Evolutionary conservation across 106 monocot genomes (phyloP).

Genomic region (Dioscorea alata): DNA sequence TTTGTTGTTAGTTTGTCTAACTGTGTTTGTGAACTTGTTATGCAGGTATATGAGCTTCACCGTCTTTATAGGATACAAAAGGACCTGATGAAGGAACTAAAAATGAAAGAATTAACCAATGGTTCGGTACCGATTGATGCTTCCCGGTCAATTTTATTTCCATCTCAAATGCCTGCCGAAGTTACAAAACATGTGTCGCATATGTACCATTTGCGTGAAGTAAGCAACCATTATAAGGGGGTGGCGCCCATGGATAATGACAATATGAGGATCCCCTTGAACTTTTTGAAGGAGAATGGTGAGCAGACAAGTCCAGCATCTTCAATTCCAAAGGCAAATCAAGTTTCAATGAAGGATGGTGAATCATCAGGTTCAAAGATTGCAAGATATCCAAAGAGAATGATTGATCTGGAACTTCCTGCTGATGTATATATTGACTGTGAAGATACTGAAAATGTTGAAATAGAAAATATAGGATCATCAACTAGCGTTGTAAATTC

Average conservation of each 20-base stretch:
- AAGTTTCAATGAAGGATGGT: conserved; percentile 5
- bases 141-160: conserved; percentile 15
- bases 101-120: conserved; percentile 3
- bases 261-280: conserved; percentile 13
- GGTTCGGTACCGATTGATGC: conserved; percentile 4
- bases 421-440: conserved; percentile 40
- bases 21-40: neutral
- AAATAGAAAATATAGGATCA: conserved; percentile 15
- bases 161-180: conserved; percentile 6
- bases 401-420: conserved; percentile 56
- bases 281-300: conserved; percentile 26
- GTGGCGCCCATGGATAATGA: neutral
- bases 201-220: conserved; percentile 1
- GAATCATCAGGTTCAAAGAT: neutral
- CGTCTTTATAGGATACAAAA: conserved; percentile 41
- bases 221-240: conserved; percentile 4
- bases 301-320: conserved; percentile 13
- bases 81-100: conserved; percentile 37
- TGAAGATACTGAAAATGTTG: conserved; percentile 25
- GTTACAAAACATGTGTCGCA: conserved; percentile 6
- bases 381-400: conserved; percentile 18
- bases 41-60: conserved; percentile 59
- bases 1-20: too few relatives aligned
- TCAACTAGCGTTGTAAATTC: conserved; percentile 2
- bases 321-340: conserved; percentile 11